Evolutionary conservation across 2,329 filamentous ascomycete genomes (phyloP).

Genomic region (Pyrenochaeta sp.): DNA sequence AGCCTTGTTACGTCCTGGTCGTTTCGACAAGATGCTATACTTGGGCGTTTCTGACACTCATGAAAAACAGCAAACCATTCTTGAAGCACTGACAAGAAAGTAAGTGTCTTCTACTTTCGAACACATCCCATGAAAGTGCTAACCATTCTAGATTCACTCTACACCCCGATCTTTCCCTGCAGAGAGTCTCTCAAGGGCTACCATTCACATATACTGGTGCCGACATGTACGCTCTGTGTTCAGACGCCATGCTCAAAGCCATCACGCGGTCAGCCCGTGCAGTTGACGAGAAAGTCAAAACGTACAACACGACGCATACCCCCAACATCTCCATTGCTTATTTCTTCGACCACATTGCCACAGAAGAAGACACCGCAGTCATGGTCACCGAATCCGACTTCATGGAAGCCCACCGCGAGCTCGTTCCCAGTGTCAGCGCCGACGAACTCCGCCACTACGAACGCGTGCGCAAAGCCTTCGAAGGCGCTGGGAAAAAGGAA

Average conservation of each 20-base stretch:
- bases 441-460: constrained; percentile 95
- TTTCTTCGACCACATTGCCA: constrained; percentile 94
- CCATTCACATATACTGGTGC: constrained; percentile 98
- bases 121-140: constrained; percentile 1
- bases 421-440: constrained; percentile 91
- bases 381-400: constrained; percentile 92
- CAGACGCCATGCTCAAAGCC: constrained; percentile 98
- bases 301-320: constrained; percentile 63
- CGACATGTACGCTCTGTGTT: constrained; percentile 96
- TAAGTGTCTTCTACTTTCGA: constrained; percentile 57
- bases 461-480: constrained; percentile 80
- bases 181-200: constrained; percentile 74
- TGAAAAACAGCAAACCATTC: constrained; percentile 91
- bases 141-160: constrained; percentile 74
- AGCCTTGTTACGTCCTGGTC: constrained; percentile 83
- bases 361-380: constrained; percentile 81
- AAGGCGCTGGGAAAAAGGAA: constrained; percentile 64
- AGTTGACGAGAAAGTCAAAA: constrained; percentile 83
- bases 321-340: constrained; percentile 79
- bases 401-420: constrained; percentile 76
- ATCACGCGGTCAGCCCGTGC: constrained; percentile 86
- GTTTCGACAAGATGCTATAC: constrained; percentile 99
- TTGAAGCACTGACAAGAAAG: constrained; percentile 95
- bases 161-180: constrained; percentile 77
- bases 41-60: constrained; percentile 95